These are phyloP conservation scores for Rhizophagus sp. DNA, from an alignment of 192 early-diverging fungal genomes.

Conservation along the genomic window DNA sequence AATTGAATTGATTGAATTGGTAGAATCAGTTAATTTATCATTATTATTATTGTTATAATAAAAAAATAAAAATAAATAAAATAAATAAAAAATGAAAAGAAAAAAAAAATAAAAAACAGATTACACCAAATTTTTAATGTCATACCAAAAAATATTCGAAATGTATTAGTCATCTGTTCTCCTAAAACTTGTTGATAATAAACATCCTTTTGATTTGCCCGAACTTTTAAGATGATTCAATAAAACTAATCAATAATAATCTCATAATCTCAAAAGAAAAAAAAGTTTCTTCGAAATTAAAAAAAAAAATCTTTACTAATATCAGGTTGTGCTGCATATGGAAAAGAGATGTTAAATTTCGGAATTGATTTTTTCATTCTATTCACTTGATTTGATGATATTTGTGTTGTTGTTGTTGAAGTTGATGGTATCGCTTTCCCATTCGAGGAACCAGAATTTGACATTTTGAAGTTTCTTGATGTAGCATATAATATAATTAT, in stretches of 20 bases:
- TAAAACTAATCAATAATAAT: neutral
- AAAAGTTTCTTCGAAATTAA: neutral
- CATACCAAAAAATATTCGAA: slow-evolving; percentile 64
- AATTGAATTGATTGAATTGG: neutral
- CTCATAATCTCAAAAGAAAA: neutral
- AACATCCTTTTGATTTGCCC: slow-evolving; percentile 87
- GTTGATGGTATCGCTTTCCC: neutral
- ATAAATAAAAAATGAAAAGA: neutral
- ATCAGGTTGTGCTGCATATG: slow-evolving; percentile 76
- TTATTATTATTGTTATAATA: slow-evolving; percentile 1
- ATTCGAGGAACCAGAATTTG: too few species aligned
- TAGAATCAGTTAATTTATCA: neutral
- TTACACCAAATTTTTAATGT: too few species aligned
- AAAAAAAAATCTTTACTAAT: slow-evolving; percentile 50
- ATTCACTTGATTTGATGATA: too few species aligned
- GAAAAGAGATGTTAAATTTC: slow-evolving; percentile 51
- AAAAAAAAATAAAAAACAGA: neutral
- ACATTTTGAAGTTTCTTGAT: too few species aligned
- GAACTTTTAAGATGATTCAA: slow-evolving; percentile 54
- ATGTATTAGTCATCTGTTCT: slow-evolving; percentile 60
- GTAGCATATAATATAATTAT: too few species aligned
- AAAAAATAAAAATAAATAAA: too few species aligned
- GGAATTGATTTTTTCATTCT: too few species aligned
- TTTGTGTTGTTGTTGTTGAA: neutral
- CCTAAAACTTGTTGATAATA: slow-evolving; percentile 75